These are phyloP conservation scores for Tylopilus rubrobrunneus DNA, from an alignment of 768 basidiomycete species.

Conservation along the genomic window DNA sequence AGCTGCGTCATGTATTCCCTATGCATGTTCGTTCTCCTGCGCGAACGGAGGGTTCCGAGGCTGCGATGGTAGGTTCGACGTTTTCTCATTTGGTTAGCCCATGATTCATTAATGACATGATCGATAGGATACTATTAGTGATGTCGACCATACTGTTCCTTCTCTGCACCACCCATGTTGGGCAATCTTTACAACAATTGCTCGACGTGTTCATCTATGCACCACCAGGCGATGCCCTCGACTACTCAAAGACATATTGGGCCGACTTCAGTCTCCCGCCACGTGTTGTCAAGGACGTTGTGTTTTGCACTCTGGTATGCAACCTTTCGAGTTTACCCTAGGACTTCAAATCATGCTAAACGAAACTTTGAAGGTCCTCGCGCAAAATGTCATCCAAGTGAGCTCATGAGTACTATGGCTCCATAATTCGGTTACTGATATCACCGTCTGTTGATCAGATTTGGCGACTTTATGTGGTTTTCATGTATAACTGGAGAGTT, in stretches of 20 bases:
- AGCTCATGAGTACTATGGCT: neutral
- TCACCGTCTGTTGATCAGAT: neutral
- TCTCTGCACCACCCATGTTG: neutral
- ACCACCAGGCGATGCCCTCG: neutral
- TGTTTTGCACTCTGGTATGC: neutral
- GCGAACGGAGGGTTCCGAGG: neutral
- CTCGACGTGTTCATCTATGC: slow-evolving; percentile 5
- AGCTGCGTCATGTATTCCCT: neutral
- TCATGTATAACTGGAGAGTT: neutral
- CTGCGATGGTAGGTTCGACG: neutral
- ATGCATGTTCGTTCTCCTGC: neutral
- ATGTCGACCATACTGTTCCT: neutral
- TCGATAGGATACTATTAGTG: neutral
- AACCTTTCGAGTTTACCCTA: too few species aligned
- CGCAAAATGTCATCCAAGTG: neutral
- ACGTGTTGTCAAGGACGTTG: neutral
- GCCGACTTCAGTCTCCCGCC: neutral
- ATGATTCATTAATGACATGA: neutral
- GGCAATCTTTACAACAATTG: neutral
- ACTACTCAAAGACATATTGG: slow-evolving; percentile 2
- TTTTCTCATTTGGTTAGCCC: neutral
- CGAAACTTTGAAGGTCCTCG: neutral
- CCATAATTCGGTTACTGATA: neutral
- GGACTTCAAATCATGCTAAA: neutral
- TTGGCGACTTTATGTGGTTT: slow-evolving; percentile 5